Evolutionary conservation across 352 stramenopile species (phyloP).

Genomic region (Globisporangium solare): DNA sequence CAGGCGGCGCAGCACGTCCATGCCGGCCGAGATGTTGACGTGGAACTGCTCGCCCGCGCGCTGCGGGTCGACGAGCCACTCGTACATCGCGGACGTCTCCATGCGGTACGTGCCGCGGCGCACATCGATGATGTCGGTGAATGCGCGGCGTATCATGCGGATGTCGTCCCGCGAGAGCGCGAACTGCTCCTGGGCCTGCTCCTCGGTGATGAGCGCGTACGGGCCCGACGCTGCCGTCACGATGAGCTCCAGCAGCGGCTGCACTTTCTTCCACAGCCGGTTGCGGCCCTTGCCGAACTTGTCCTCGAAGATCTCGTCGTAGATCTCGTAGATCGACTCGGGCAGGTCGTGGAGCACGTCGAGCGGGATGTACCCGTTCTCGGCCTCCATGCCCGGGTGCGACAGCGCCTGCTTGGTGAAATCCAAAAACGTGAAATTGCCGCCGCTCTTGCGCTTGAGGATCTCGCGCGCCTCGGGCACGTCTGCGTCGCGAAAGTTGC

Average conservation of each 20-base stretch:
- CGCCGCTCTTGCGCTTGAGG: slow-evolving; percentile 61
- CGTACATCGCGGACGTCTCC: slow-evolving; percentile 59
- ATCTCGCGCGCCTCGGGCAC: slow-evolving; percentile 37
- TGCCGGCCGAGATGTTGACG: slow-evolving; percentile 43
- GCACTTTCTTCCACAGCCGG: slow-evolving; percentile 75
- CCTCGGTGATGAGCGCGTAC: slow-evolving; percentile 69
- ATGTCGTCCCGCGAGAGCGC: slow-evolving; percentile 55
- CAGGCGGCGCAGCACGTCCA: slow-evolving; percentile 42
- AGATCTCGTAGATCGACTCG: slow-evolving; percentile 79
- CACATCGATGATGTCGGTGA: slow-evolving; percentile 71
- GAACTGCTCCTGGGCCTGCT: slow-evolving; percentile 57
- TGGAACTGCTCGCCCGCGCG: slow-evolving; percentile 63
- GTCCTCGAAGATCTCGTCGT: slow-evolving; percentile 83
- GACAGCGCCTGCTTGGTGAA: slow-evolving; percentile 78
- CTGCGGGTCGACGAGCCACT: slow-evolving; percentile 56
- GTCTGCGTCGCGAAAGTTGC: slow-evolving; percentile 43
- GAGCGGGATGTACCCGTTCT: slow-evolving; percentile 37
- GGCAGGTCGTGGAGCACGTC: slow-evolving; percentile 69
- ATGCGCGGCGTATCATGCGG: slow-evolving; percentile 61
- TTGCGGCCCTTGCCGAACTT: slow-evolving; percentile 75
- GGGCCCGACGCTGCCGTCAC: slow-evolving; percentile 60
- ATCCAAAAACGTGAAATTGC: slow-evolving; percentile 77
- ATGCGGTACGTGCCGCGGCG: slow-evolving; percentile 65
- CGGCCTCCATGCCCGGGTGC: slow-evolving; percentile 59
- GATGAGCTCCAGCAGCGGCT: slow-evolving; percentile 70